These are phyloP conservation scores for Helianthus tuberosus DNA, from an alignment of 129 eudicot genomes.

Conservation along the genomic window DNA sequence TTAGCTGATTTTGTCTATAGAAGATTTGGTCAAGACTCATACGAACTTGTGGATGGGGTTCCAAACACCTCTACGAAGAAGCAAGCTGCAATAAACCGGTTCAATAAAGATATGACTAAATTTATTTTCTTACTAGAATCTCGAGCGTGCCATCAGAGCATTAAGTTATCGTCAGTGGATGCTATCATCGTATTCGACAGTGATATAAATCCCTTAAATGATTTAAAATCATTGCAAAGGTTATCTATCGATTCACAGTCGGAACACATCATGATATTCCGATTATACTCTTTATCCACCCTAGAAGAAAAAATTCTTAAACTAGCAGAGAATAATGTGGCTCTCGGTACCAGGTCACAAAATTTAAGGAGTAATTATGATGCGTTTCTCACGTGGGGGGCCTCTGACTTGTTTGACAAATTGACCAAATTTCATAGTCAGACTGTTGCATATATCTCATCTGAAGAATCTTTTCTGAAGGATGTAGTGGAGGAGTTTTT, in stretches of 20 bases:
- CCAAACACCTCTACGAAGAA: slow-evolving; percentile 36
- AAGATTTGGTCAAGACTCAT: slow-evolving; percentile 69
- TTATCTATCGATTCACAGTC: slow-evolving; percentile 58
- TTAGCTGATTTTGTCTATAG: slow-evolving; percentile 55
- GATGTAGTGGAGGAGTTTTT: slow-evolving; percentile 58
- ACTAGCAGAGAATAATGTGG: slow-evolving; percentile 48
- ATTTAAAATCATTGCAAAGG: slow-evolving; percentile 64
- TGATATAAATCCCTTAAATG: slow-evolving; percentile 71
- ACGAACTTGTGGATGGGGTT: slow-evolving; percentile 60
- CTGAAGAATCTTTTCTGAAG: slow-evolving; percentile 37
- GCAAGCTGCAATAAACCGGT: slow-evolving; percentile 62
- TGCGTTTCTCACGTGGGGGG: slow-evolving; percentile 79
- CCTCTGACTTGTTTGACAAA: slow-evolving; percentile 50
- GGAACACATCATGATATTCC: slow-evolving; percentile 65
- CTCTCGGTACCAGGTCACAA: slow-evolving; percentile 41
- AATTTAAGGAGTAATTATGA: slow-evolving; percentile 43
- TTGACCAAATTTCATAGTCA: slow-evolving; percentile 54
- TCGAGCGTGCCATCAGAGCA: slow-evolving; percentile 51
- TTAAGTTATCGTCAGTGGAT: slow-evolving; percentile 70
- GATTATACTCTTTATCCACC: slow-evolving; percentile 66
- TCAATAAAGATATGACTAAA: slow-evolving; percentile 56
- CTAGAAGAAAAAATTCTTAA: slow-evolving; percentile 72
- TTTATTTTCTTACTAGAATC: slow-evolving; percentile 67
- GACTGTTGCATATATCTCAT: slow-evolving; percentile 31
- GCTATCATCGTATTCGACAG: slow-evolving; percentile 62